Evolutionary conservation across 2,329 filamentous ascomycete genomes (phyloP).

Genomic region (Paraphaeosphaeria minitans): DNA sequence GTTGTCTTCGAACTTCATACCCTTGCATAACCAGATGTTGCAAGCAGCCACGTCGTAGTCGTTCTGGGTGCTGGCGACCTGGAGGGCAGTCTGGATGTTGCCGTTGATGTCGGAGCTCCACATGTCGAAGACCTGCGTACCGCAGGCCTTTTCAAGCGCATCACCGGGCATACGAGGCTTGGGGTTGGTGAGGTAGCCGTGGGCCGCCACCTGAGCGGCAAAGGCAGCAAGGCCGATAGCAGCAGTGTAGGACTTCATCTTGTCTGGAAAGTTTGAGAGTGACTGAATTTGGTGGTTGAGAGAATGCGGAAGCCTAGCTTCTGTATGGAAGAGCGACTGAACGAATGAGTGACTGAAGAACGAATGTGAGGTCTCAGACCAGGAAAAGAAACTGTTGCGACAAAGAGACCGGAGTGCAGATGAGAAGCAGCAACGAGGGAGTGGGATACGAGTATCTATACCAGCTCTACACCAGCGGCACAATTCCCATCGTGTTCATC

Average conservation of each 20-base stretch:
- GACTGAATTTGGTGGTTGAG: slow-evolving; percentile 22
- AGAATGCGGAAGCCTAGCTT: slow-evolving; percentile 42
- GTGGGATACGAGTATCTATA: slow-evolving; percentile 23
- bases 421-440: slow-evolving; percentile 6
- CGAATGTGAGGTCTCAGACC: slow-evolving; percentile 49
- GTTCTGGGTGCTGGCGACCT: slow-evolving; percentile 53
- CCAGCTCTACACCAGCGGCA: slow-evolving; percentile 17
- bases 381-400: slow-evolving; percentile 27
- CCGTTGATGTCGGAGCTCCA: slow-evolving; percentile 60
- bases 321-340: slow-evolving; percentile 30
- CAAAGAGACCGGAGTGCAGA: slow-evolving; percentile 21
- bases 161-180: slow-evolving; percentile 56
- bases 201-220: slow-evolving; percentile 55
- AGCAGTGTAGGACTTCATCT: slow-evolving; percentile 52
- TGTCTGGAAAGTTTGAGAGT: slow-evolving; percentile 28
- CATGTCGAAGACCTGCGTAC: slow-evolving; percentile 60
- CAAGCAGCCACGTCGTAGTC: slow-evolving; percentile 56
- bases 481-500: slow-evolving; percentile 14
- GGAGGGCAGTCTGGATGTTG: slow-evolving; percentile 62
- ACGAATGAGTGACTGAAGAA: slow-evolving; percentile 42
- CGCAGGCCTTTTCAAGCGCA: slow-evolving; percentile 59
- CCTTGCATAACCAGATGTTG: slow-evolving; percentile 63
- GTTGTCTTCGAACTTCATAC: slow-evolving; percentile 63
- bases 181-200: slow-evolving; percentile 60
- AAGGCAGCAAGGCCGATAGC: slow-evolving; percentile 51